phyloP scores from a whole-genome alignment of 495 filamentous ascomycete species.

The Neurospora sp. region DNA sequence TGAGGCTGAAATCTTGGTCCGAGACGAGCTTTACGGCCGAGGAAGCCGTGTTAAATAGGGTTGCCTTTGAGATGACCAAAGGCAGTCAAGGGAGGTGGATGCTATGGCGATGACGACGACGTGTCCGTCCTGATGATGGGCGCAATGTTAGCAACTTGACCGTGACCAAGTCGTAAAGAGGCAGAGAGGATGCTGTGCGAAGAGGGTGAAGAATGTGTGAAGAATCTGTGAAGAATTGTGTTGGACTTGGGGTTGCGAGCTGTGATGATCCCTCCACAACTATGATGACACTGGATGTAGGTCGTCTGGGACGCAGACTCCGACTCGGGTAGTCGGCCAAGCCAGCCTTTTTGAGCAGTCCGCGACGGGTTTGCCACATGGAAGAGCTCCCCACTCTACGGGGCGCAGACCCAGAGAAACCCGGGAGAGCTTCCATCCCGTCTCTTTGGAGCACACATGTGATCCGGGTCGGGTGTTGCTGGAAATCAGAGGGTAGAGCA shows the following conservation, averaged over 20 bases:
- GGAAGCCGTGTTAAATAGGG: constrained; percentile 56
- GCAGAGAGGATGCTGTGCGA: neutral
- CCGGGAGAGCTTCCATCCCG: neutral
- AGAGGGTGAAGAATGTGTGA: neutral
- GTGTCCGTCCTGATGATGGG: neutral
- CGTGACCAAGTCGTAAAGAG: neutral
- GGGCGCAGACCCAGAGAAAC: neutral
- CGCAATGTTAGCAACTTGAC: neutral
- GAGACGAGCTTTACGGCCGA: constrained; percentile 52
- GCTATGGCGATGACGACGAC: neutral
- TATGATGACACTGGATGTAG: neutral
- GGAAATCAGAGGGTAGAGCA: neutral
- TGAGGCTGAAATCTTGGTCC: constrained; percentile 69
- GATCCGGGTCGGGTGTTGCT: neutral
- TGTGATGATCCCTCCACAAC: neutral
- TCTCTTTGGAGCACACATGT: neutral
- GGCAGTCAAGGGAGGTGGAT: constrained; percentile 30
- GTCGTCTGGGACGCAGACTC: neutral
- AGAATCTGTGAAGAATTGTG: neutral
- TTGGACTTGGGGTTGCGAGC: neutral
- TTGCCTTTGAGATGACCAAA: constrained; percentile 65
- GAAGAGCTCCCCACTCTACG: neutral
- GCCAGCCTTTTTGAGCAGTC: neutral
- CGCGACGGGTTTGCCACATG: neutral
- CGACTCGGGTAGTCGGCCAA: neutral